Base-by-base conservation (phyloP, 2,329 filamentous ascomycete species). In the Chaetoscypha palmicola region DNA sequence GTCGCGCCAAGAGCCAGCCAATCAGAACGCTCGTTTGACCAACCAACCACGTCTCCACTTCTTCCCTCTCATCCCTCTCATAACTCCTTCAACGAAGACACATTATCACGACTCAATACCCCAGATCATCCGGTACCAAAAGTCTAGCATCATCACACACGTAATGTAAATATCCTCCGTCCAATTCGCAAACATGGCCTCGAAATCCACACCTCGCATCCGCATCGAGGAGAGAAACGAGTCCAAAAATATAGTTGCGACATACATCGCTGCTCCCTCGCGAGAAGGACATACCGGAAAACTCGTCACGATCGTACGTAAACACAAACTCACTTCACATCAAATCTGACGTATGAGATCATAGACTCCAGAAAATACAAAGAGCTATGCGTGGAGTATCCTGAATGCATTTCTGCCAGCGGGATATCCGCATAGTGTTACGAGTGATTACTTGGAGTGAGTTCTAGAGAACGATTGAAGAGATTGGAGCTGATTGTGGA, bases 341-440 rank as follows among this genome's bases (percentile, higher is more conserved):
- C 12, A 16, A 12, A 24, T 38, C 14, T 43, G 16, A 20, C 16
- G 20, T 17, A 11, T 34, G 9, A 12, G 20, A 4, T 20, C 17
- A 14, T 31, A 60, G 56, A 38, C 56, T 22, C 55, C 57, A 2
- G 39, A 53, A 23, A 51, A 50, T 39, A 48, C 47, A 8, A 51
- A 48, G n/a, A 54, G 46, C 14, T 57, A 57, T 53, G 52, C 47
- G 4, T 56, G 47, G 38, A 56, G 43, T 43, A 50, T 77, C 2
- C 61, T 81, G 9, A 73, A 77, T 51, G 70, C 83, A 4, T 86
- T 86, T 56, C 66, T 86, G 2, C 82, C 82, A 1, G 73, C 76
- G 1, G 82, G 82, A 10, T 86, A 80, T 64, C 82, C 82, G 2
- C 71, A 80, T 34, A 84, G 78, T 52, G 82, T 86, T 28, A 83